These are phyloP conservation scores for Lantana camara DNA, from an alignment of 257 asterid species.

Conservation along the genomic window DNA sequence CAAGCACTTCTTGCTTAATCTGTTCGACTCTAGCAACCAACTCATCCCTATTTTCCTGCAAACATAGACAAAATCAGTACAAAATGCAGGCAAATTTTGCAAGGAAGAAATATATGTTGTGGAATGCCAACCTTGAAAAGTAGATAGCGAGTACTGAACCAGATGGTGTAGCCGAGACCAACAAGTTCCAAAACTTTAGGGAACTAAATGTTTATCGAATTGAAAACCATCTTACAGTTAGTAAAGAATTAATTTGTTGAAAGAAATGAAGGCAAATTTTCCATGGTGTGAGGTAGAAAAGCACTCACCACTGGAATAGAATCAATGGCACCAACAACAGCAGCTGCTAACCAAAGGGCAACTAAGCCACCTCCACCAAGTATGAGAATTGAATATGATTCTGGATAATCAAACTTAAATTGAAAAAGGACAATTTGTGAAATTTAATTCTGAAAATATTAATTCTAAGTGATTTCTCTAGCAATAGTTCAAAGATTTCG, in stretches of 20 bases:
- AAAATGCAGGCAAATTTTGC: neutral
- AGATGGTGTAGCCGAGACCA: conserved; percentile 74
- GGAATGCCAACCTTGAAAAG: conserved; percentile 62
- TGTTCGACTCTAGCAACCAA: conserved; percentile 54
- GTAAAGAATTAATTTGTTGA: neutral
- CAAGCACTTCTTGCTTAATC: conserved; percentile 64
- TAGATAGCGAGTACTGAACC: conserved; percentile 77
- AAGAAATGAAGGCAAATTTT: too few species aligned
- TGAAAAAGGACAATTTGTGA: conserved; percentile 17
- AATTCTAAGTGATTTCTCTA: neutral
- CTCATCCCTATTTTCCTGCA: conserved; percentile 73
- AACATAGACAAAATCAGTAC: conserved; percentile 8
- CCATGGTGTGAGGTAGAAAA: neutral
- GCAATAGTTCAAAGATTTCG: neutral
- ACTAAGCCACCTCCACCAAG: conserved; percentile 56
- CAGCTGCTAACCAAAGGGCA: conserved; percentile 60
- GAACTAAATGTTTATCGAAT: conserved; percentile 40
- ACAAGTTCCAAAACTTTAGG: conserved; percentile 38
- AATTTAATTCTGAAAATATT: conserved; percentile 8
- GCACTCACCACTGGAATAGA: conserved; percentile 71
- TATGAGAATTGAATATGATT: conserved; percentile 48
- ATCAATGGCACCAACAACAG: conserved; percentile 76
- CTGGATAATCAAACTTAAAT: conserved; percentile 58
- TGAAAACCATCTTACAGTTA: conserved; percentile 9
- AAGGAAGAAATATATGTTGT: neutral